Percentiles rank a stretch among this genome's conserved stretches.
These are phyloP conservation scores for Macrolepiota fuliginosa DNA, from an alignment of 768 basidiomycete genomes.

Conservation along the genomic window DNA sequence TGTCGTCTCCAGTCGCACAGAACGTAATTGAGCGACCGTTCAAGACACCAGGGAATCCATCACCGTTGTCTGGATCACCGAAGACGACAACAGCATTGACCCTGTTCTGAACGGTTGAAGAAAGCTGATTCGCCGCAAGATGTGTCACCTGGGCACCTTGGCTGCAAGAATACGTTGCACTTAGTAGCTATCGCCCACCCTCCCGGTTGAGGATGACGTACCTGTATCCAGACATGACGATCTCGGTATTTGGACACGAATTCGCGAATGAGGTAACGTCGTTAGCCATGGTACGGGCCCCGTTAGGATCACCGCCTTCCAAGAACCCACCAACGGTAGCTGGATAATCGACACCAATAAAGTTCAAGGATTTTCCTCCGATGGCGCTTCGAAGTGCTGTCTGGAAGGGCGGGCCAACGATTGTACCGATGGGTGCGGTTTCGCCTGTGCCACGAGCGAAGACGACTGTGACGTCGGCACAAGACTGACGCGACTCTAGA, in stretches of 20 bases:
- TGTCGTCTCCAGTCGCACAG: slow-evolving; percentile 29
- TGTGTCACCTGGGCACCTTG: slow-evolving; percentile 26
- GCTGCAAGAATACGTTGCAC: slow-evolving; percentile 13
- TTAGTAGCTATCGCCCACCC: neutral
- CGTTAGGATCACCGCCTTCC: slow-evolving; percentile 32
- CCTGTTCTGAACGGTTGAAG: slow-evolving; percentile 15
- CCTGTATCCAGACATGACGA: slow-evolving; percentile 35
- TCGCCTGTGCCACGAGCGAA: slow-evolving; percentile 38
- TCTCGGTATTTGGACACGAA: slow-evolving; percentile 29
- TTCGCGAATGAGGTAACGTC: slow-evolving; percentile 25
- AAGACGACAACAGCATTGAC: slow-evolving; percentile 18
- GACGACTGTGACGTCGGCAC: slow-evolving; percentile 31
- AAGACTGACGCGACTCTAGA: slow-evolving; percentile 19
- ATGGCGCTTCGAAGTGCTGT: slow-evolving; percentile 27
- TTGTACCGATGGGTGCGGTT: slow-evolving; percentile 27
- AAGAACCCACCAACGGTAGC: slow-evolving; percentile 34
- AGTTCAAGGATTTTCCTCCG: slow-evolving; percentile 27
- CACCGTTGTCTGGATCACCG: slow-evolving; percentile 31
- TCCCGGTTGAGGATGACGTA: neutral
- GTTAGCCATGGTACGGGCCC: slow-evolving; percentile 32
- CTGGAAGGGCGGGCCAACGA: slow-evolving; percentile 36
- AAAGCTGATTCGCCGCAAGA: slow-evolving; percentile 14
- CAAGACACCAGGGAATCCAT: slow-evolving; percentile 26
- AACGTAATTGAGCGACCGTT: slow-evolving; percentile 25
- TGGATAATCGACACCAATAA: slow-evolving; percentile 35